These are phyloP conservation scores for Didymella exigua DNA, from an alignment of 2,329 filamentous ascomycete genomes.

Conservation along the genomic window DNA sequence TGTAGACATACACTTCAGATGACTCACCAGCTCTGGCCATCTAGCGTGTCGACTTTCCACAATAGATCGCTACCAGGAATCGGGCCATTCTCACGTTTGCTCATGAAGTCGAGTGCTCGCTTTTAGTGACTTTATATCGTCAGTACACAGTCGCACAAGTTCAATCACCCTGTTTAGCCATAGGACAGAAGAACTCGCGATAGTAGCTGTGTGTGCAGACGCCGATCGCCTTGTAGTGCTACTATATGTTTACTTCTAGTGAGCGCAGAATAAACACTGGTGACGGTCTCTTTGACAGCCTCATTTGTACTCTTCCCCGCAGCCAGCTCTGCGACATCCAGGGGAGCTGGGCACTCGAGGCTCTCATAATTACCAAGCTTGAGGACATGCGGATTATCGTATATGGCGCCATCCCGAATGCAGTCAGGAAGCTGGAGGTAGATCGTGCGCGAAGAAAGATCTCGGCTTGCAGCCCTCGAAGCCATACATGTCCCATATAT, in stretches of 20 bases:
- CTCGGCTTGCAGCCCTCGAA: constrained; percentile 20
- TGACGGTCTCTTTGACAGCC: constrained; percentile 22
- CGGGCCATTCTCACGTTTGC: constrained; percentile 38
- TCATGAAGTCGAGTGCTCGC: constrained; percentile 38
- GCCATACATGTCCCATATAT: constrained; percentile 25
- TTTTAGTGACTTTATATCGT: constrained; percentile 28
- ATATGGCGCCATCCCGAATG: constrained; percentile 16
- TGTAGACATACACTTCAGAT: neutral
- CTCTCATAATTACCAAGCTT: constrained; percentile 14
- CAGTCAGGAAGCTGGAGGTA: constrained; percentile 35
- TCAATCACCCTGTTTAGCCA: neutral
- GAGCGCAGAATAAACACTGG: constrained; percentile 30
- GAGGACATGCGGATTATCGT: constrained; percentile 38
- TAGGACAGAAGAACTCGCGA: neutral
- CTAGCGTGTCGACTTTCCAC: constrained; percentile 30
- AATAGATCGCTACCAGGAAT: constrained; percentile 35
- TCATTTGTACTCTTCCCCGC: constrained; percentile 7
- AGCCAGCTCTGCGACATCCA: neutral
- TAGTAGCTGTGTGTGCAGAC: constrained; percentile 28
- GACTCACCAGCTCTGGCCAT: constrained; percentile 33
- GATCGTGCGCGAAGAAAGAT: constrained; percentile 29
- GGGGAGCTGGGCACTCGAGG: too few species aligned
- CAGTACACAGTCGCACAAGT: neutral
- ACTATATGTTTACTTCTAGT: constrained; percentile 22
- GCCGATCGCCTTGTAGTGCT: constrained; percentile 30